Conservation (phyloP, 352 stramenopile genomes). For the Phytophthora hybrid region DNA sequence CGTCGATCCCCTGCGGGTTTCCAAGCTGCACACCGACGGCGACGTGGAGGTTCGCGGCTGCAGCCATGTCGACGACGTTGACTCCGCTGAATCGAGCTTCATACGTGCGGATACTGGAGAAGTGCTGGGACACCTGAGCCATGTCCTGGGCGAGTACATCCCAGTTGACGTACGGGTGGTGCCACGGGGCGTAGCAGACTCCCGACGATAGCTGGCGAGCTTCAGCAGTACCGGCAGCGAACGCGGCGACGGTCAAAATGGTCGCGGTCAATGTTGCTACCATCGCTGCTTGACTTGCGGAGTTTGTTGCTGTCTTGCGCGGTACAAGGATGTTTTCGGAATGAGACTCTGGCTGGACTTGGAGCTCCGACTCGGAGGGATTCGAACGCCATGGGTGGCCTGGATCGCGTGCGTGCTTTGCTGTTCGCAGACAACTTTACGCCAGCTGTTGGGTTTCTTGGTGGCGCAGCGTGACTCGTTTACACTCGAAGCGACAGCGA, state of each 20-base stretch:
- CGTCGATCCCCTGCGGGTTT: constrained; percentile 37
- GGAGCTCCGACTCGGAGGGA: neutral
- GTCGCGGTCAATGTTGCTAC: neutral
- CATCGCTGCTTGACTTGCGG: constrained; percentile 1
- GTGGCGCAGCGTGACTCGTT: neutral
- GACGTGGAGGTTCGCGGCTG: constrained; percentile 51
- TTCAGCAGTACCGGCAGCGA: neutral
- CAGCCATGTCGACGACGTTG: constrained; percentile 52
- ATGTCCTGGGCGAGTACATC: constrained; percentile 44
- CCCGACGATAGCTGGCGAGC: constrained; percentile 20
- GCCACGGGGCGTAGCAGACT: constrained; percentile 66
- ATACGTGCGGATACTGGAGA: constrained; percentile 63
- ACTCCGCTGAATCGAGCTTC: constrained; percentile 55
- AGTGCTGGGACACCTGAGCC: constrained; percentile 43
- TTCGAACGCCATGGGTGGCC: constrained; percentile 1
- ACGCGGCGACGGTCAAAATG: neutral
- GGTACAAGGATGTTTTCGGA: constrained; percentile 6
- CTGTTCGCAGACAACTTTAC: constrained; percentile 6
- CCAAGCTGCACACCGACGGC: constrained; percentile 61
- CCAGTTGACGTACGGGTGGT: constrained; percentile 46
- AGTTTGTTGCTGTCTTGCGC: constrained; percentile 2
- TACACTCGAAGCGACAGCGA: neutral
- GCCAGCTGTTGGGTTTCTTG: neutral
- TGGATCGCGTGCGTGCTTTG: neutral
- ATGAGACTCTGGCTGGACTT: neutral